Evolutionary conservation across 2,329 filamentous ascomycete genomes (phyloP), one percentile per base, ranked within the genome.

Genomic region (Coniosporium tulheliwenetii): DNA sequence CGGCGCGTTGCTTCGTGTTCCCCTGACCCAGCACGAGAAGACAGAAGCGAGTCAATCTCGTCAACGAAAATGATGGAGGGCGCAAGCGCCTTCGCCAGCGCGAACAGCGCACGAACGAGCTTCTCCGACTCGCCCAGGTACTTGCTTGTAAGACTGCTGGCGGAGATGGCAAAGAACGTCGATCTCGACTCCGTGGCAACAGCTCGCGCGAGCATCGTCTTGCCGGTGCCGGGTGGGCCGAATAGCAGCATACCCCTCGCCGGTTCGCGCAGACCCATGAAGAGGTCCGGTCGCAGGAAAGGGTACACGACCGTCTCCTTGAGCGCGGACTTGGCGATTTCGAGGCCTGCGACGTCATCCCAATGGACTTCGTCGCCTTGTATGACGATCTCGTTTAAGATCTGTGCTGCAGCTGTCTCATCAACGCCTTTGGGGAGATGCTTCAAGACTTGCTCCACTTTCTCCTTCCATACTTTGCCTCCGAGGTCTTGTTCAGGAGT

Each of bases 11-110:
- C 85, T 61, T 98, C 91, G 51, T 96, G 84, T 54, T 96, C 91
- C 1, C 84, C 81, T 2, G 79, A 79, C 0, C 85, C 84, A 5
- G 81, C 83, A 39, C 91, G 72, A 12, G 86, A 77, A 1, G 86
- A 93, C 0, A 98, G 70, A 0, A 98, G 66, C 1, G 87, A 94
- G 58, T 98, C 91, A 46, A 98, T 98, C 57, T 98, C 91, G 53
- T 98, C 91, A 4, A 98, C 86, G 50, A 98, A 98, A 43, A 98
- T 96, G 56, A 98, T 96, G 45, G 83, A 91, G 0, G 91, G 91
- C 0, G 91, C 86, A 36, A 96, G 70, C 31, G 77, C 71, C 57
- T 93, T 93, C 5, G 91, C 87, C n/a, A 96, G 66, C 0, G 77
- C 75, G 57, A 98, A 98, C 0, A 98, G 67, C 3, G 91, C 91